Percentiles rank a stretch among this genome's conserved stretches.
phyloP scores from a whole-genome alignment of 768 basidiomycete genomes.

The Sutorius australiensis region DNA sequence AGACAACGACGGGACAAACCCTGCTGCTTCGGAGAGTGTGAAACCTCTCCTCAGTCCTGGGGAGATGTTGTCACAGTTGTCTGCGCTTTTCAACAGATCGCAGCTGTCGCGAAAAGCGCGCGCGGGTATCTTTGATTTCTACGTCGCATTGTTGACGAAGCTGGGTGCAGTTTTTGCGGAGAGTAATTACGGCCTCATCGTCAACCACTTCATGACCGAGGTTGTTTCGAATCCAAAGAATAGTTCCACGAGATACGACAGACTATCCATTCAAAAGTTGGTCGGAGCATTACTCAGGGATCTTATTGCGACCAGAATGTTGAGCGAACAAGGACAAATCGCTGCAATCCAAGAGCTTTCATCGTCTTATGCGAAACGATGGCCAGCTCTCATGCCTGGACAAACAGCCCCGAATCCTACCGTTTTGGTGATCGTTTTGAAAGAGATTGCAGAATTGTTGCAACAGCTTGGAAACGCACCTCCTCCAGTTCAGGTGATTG shows the following conservation, averaged over 20 bases:
- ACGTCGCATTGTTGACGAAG: constrained; percentile 67
- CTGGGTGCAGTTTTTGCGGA: constrained; percentile 82
- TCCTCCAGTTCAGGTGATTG: constrained; percentile 71
- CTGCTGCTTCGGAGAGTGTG: constrained; percentile 47
- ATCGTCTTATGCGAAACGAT: constrained; percentile 77
- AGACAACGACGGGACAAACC: constrained; percentile 52
- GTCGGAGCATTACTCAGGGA: constrained; percentile 80
- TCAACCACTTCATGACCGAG: constrained; percentile 74
- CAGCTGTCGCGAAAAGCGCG: constrained; percentile 64
- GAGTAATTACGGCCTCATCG: constrained; percentile 72
- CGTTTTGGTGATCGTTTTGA: constrained; percentile 68
- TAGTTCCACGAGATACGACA: constrained; percentile 64
- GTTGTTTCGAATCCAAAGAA: constrained; percentile 62
- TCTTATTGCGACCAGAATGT: constrained; percentile 80
- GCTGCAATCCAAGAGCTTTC: constrained; percentile 84
- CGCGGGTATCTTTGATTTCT: constrained; percentile 87
- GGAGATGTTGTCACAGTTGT: constrained; percentile 84
- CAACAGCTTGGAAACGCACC: constrained; percentile 92
- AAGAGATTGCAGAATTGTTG: constrained; percentile 81
- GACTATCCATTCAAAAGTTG: constrained; percentile 63
- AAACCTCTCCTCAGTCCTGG: constrained; percentile 66
- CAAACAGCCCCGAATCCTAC: constrained; percentile 63
- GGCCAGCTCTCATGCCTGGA: constrained; percentile 92
- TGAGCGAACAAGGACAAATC: constrained; percentile 94
- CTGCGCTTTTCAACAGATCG: constrained; percentile 75